Base-by-base conservation (phyloP, 2,329 filamentous ascomycete species). In the Huntiella abstrusa region DNA sequence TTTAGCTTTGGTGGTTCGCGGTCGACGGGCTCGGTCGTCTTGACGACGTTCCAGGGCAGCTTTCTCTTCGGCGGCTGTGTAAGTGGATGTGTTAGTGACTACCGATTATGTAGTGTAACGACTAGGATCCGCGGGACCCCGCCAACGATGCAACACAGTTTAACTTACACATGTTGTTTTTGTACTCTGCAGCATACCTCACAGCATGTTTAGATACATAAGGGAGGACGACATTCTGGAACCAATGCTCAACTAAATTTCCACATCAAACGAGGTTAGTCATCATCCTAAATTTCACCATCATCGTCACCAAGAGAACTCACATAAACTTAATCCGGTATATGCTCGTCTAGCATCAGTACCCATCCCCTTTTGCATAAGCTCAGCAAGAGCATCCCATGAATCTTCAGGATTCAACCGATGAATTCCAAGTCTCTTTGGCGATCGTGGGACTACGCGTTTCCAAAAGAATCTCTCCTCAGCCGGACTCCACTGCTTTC, bases 401-500 rank as follows among this genome's bases (percentile, higher is more conserved):
- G 53, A 50, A 37, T 52, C 52, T 43, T 56, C 55, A 1, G 46
- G 28, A 43, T 56, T 58, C 32, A 57, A 55, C 3, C 41, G 46
- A 42, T 58, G 52, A 5, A 50, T 46, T 6, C 55, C 58, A 17
- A 51, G 49, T 2, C 59, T 55, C 45, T 60, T 63, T 2, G 57
- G 54, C 0, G 64, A 67, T 5, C 55, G 53, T 1, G 62, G 58
- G 1, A 68, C 53, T 19, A 63, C 54, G 2, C 52, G 51, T 6
- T 56, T 55, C 70, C 70, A 74, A 53, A 71, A 73, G 51, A 64
- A 56, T 1, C 53, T 47, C 55, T 74, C 70, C 50, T 74, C 70
- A 1, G 61, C 55, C 0, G 48, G 48, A 0, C 65, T 63, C 70
- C 70, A 74, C 4, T 64, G 57, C 51, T 64, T 70, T 17, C 68